phyloP scores from a whole-genome alignment of 1,284 basidiomycete genomes.

The Heterobasidion occidentale region DNA sequence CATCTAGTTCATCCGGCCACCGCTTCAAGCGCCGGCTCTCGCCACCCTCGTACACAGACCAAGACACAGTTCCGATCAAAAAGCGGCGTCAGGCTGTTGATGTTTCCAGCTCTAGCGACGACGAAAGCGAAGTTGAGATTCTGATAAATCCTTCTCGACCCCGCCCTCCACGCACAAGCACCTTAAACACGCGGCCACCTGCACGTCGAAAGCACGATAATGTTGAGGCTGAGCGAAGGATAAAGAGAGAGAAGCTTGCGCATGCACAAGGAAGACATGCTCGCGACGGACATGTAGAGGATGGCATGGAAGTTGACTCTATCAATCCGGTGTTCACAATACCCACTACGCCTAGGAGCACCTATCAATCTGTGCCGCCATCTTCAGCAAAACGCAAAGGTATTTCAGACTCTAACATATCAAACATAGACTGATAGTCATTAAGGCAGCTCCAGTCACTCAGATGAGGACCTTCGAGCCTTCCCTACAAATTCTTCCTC shows the following conservation, averaged over 20 bases:
- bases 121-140: constrained; percentile 26
- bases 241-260: not conserved
- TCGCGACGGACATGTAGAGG: not conserved
- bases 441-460: too few species aligned
- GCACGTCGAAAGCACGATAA: constrained; percentile 8
- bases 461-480: not conserved
- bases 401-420: constrained; percentile 13
- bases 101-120: constrained; percentile 23
- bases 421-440: too few species aligned
- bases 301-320: not conserved
- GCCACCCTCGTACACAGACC: constrained; percentile 7
- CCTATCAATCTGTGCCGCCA: constrained; percentile 12
- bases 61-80: constrained; percentile 8
- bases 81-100: constrained; percentile 7
- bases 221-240: not conserved
- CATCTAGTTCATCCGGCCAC: constrained; percentile 6
- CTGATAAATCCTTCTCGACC: constrained; percentile 33
- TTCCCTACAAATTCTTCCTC: not conserved
- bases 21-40: constrained; percentile 15
- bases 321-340: not conserved
- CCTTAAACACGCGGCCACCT: constrained; percentile 7
- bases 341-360: constrained; percentile 4
- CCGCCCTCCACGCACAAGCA: not conserved
- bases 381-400: constrained; percentile 38
- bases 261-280: not conserved